Evolutionary conservation across 495 filamentous ascomycete species (phyloP).

Genomic region (Umbilicaria muhlenbergii): DNA sequence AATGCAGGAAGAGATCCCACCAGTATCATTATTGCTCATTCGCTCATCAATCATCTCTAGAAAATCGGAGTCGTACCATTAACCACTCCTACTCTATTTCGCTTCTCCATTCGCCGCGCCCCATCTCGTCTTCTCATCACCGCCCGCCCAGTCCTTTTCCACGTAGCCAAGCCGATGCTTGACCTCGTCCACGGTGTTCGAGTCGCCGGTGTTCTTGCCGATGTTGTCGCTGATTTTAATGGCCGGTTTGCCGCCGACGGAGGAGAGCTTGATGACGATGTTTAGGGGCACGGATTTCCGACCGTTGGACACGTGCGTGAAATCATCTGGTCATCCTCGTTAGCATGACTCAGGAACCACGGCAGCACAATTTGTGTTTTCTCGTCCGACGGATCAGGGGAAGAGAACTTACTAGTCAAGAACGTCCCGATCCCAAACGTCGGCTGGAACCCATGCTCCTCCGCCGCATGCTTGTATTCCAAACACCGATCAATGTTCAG

Average conservation of each 20-base stretch:
- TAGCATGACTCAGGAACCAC: too few species aligned
- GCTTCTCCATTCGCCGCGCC: slow-evolving; percentile 18
- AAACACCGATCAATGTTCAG: slow-evolving; percentile 82
- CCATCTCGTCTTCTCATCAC: slow-evolving; percentile 78
- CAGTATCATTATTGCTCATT: too few species aligned
- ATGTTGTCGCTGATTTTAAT: slow-evolving; percentile 96
- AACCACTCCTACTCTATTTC: background rate
- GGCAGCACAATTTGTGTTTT: too few species aligned
- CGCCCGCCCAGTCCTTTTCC: slow-evolving; percentile 67
- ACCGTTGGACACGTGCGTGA: slow-evolving; percentile 43
- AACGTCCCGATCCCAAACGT: slow-evolving; percentile 91
- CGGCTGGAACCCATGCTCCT: slow-evolving; percentile 63
- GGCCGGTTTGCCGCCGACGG: slow-evolving; percentile 64
- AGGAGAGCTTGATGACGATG: slow-evolving; percentile 91
- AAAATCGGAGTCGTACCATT: too few species aligned
- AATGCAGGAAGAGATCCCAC: too few species aligned
- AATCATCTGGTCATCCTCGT: slow-evolving; percentile 47
- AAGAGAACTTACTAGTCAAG: slow-evolving; percentile 52
- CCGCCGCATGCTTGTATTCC: slow-evolving; percentile 70
- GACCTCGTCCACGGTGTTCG: slow-evolving; percentile 58
- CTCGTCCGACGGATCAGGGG: background rate
- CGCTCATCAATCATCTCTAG: too few species aligned
- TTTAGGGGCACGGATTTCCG: slow-evolving; percentile 88
- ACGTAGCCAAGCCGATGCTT: slow-evolving; percentile 75
- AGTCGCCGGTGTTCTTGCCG: slow-evolving; percentile 90